Conservation (phyloP, 2,329 filamentous ascomycete species). For the Amauroascus niger region DNA sequence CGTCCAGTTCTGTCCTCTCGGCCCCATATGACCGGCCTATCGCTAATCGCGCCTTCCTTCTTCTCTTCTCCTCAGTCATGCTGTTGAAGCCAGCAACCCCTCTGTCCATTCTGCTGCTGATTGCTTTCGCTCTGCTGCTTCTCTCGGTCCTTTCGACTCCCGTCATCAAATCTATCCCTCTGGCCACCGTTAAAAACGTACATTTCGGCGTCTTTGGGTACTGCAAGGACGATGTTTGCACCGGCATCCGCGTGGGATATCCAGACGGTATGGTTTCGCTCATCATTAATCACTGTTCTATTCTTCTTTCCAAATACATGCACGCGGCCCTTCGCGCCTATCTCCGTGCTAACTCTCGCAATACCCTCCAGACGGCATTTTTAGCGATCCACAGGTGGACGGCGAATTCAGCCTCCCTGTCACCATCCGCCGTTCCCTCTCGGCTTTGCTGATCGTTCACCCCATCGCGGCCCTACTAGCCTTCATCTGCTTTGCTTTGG, state of each 20-base stretch:
- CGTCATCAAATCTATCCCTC: conserved; percentile 72
- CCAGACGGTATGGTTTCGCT: conserved; percentile 55
- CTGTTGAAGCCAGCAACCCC: conserved; percentile 91
- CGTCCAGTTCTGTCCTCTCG: not conserved
- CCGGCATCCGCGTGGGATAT: conserved; percentile 71
- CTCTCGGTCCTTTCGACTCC: conserved; percentile 86
- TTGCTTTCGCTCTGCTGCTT: conserved; percentile 74
- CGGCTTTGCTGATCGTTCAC: conserved; percentile 82
- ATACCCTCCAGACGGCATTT: conserved; percentile 37
- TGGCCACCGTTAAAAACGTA: conserved; percentile 65
- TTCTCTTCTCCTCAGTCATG: conserved; percentile 31
- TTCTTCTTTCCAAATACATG: not conserved
- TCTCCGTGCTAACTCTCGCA: not conserved
- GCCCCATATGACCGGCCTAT: conserved; percentile 2
- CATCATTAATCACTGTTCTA: too few relatives aligned
- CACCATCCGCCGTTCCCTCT: conserved; percentile 58
- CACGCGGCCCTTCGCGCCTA: not conserved
- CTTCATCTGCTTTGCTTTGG: conserved; percentile 72
- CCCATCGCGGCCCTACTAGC: conserved; percentile 81
- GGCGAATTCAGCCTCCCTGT: conserved; percentile 56
- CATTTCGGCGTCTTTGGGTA: conserved; percentile 90
- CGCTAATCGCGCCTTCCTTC: not conserved
- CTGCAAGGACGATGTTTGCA: conserved; percentile 60
- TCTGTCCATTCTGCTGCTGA: conserved; percentile 71
- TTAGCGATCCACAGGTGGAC: conserved; percentile 36